Evolutionary conservation across 2,329 filamentous ascomycete genomes (phyloP), one percentile per base, ranked within the genome.

Genomic region (Periconia sp.): DNA sequence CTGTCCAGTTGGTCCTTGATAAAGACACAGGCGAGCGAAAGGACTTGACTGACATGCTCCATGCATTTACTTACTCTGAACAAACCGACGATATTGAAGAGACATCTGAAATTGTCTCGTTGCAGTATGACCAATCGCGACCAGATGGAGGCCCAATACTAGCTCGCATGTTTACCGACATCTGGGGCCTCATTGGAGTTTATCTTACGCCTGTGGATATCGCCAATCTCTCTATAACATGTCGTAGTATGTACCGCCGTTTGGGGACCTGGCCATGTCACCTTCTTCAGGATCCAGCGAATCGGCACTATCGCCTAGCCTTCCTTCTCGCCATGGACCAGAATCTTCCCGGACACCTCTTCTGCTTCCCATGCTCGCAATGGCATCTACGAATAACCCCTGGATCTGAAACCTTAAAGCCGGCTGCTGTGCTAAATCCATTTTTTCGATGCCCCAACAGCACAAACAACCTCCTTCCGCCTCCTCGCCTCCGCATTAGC

Each of bases 321-420:
- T 83, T 85, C 56, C 70, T 85, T 4, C 57, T 73, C 10, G 60
- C 65, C 3, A 70, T 84, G 56, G 80, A 85, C 47, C 59, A 66
- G 10, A 60, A 72, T 12, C 67, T 82, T 13, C 81, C 82, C 3
- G 69, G 74, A 24, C 79, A 84, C 53, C 71, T 85, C 5, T 73
- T 84, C 40, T 85, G 82, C 62, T 81, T 82, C 56, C 74, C 76
- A 4, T 85, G 82, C 57, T 74, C 67, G 11, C 70, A 65, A 41
- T 85, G 79, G 61, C 82, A 85, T 57, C 62, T 72, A 4, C 76
- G 82, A 30, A 78, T 72, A 1, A 71, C 78, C 37, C 73, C 73
- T 24, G 82, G 81, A 13, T 51, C 71, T 23, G 82, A 85, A 56
- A 73, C 70, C 9, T 63, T 84, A 11, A 78, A 78, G 52, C 76